Evolutionary conservation across 2,329 filamentous ascomycete genomes (phyloP).

Genomic region (Trichoderma afroharzianum): DNA sequence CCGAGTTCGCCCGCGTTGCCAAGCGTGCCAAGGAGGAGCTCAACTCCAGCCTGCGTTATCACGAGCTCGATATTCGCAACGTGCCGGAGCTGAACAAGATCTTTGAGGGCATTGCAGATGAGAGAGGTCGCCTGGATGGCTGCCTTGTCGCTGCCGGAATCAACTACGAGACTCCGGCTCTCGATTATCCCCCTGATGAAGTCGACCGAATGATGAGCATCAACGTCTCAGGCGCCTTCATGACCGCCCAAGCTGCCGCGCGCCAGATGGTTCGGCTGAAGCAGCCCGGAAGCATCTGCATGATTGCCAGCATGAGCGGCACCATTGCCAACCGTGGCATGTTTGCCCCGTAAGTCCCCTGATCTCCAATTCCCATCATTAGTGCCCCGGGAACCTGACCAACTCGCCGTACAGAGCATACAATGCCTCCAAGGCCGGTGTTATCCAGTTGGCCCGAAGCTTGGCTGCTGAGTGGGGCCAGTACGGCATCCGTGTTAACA

Average conservation of each 20-base stretch:
- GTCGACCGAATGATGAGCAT: constrained; percentile 76
- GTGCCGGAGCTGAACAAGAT: constrained; percentile 63
- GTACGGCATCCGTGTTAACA: constrained; percentile 74
- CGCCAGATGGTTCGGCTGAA: constrained; percentile 64
- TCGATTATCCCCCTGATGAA: constrained; percentile 75
- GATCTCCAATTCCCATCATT: neutral
- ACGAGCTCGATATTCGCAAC: constrained; percentile 76
- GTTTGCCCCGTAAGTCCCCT: constrained; percentile 53
- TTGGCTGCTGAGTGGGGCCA: constrained; percentile 70
- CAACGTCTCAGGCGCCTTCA: constrained; percentile 80
- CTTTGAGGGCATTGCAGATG: constrained; percentile 64
- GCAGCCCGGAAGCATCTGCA: constrained; percentile 57
- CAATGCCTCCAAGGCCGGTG: constrained; percentile 72
- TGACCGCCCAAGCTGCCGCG: constrained; percentile 86
- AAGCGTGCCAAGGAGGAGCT: constrained; percentile 60
- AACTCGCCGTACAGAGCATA: constrained; percentile 52
- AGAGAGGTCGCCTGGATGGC: constrained; percentile 72
- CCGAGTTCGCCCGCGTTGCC: constrained; percentile 63
- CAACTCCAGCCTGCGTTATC: constrained; percentile 68
- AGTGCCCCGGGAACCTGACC: neutral
- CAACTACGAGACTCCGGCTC: constrained; percentile 77
- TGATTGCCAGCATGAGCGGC: constrained; percentile 70
- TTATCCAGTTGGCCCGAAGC: constrained; percentile 67
- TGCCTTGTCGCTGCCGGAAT: constrained; percentile 68
- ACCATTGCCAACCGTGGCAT: constrained; percentile 61